These are phyloP conservation scores for Lepraria neglecta DNA, from an alignment of 495 filamentous ascomycete genomes.

Conservation along the genomic window DNA sequence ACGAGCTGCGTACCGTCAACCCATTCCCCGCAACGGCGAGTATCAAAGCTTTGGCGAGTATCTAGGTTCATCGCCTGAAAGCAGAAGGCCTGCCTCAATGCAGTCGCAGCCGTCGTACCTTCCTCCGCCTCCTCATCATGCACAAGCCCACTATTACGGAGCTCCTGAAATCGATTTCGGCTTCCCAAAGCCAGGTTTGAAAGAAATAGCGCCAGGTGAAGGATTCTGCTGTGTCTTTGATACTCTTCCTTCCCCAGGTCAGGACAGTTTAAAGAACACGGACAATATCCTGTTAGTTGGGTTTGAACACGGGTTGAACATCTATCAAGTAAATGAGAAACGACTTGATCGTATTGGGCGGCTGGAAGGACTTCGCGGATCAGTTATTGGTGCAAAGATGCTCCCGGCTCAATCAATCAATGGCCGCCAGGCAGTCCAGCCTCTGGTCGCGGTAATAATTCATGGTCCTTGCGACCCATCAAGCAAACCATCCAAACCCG, in stretches of 20 bases:
- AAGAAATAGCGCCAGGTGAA: conserved; percentile 50
- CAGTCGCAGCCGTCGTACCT: conserved; percentile 40
- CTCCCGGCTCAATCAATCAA: conserved; percentile 49
- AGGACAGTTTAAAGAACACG: conserved; percentile 44
- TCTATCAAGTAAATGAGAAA: conserved; percentile 62
- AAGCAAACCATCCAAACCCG: conserved; percentile 28
- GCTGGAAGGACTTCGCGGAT: conserved; percentile 68
- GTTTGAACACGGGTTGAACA: conserved; percentile 65
- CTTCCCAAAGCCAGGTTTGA: conserved; percentile 30
- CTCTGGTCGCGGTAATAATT: conserved; percentile 66
- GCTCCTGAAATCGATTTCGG: conserved; percentile 50
- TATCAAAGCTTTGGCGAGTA: conserved; percentile 32
- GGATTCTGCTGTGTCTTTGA: conserved; percentile 80
- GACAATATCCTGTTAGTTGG: conserved; percentile 70
- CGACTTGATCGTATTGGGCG: conserved; percentile 58
- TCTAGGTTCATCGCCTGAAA: conserved; percentile 22
- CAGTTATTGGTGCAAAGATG: conserved; percentile 75
- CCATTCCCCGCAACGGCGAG: conserved; percentile 42
- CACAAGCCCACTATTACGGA: conserved; percentile 66
- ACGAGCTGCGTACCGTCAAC: conserved; percentile 37
- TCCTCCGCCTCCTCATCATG: conserved; percentile 73
- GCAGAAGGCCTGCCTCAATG: conserved; percentile 32
- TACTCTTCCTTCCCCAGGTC: conserved; percentile 46
- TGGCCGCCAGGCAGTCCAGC: conserved; percentile 43
- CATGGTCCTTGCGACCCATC: conserved; percentile 59